These are phyloP conservation scores for Cyclanthera cordifolia DNA, from an alignment of 306 rosid species.

Conservation along the genomic window DNA sequence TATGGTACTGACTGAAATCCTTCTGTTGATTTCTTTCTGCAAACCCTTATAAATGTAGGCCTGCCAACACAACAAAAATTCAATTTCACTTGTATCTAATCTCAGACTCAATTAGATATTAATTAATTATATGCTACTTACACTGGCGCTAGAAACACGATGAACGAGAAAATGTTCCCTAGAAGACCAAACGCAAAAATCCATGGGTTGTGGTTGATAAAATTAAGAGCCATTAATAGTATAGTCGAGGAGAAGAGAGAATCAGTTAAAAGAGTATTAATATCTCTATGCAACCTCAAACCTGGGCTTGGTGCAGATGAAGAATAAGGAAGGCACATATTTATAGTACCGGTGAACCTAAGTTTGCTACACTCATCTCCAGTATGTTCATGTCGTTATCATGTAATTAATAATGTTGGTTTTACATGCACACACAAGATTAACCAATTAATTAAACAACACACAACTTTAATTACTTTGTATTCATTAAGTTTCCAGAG, in stretches of 20 bases:
- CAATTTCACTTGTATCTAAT: too few species aligned
- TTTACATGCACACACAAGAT: not conserved
- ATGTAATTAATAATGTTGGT: not conserved
- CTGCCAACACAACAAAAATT: conserved; percentile 23
- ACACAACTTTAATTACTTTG: not conserved
- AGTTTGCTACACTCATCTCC: too few species aligned
- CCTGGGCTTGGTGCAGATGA: not conserved
- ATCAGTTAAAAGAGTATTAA: too few species aligned
- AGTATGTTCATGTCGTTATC: not conserved
- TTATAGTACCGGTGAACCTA: not conserved
- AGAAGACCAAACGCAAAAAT: conserved; percentile 50
- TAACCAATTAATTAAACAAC: not conserved
- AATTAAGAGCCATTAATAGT: conserved; percentile 19
- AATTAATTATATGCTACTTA: conserved; percentile 28
- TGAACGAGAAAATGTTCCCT: conserved; percentile 67
- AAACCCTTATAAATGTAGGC: conserved; percentile 65
- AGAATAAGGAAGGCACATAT: not conserved
- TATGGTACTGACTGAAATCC: conserved; percentile 83
- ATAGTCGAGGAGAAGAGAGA: too few species aligned
- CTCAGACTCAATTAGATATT: too few species aligned
- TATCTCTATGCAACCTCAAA: not conserved
- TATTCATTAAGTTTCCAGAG: not conserved
- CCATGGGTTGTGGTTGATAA: conserved; percentile 22
- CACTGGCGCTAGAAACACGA: conserved; percentile 82
- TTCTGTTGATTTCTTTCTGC: conserved; percentile 68